Evolutionary conservation across 139 green algal species (phyloP).

Genomic region (Closterium sp.): DNA sequence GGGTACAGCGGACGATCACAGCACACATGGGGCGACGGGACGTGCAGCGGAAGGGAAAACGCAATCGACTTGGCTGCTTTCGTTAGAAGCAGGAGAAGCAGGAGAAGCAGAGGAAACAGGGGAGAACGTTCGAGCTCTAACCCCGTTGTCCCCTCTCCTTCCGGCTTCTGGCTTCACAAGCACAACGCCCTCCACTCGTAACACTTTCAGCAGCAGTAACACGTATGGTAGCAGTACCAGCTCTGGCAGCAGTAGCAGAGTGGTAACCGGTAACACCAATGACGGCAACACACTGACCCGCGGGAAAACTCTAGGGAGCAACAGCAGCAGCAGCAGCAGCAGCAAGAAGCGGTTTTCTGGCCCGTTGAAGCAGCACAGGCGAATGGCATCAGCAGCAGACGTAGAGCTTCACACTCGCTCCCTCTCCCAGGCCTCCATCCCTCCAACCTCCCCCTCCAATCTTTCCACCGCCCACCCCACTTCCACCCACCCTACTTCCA

Average conservation of each 20-base stretch:
- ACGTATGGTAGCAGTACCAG: background rate
- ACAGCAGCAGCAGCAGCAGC: too few species aligned
- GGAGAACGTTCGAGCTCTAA: background rate
- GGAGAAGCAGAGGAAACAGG: background rate
- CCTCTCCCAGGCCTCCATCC: background rate
- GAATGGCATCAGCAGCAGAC: background rate
- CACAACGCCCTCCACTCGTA: too few species aligned
- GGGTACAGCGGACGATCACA: background rate
- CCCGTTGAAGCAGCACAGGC: background rate
- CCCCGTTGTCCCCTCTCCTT: background rate
- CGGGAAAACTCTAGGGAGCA: background rate
- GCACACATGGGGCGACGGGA: too few species aligned
- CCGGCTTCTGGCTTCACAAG: too few species aligned
- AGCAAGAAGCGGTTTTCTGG: background rate
- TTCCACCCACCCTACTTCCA: background rate
- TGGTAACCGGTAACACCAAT: background rate
- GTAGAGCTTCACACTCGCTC: background rate
- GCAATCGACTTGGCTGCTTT: too few species aligned
- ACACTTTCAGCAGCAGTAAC: background rate
- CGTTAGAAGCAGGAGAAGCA: background rate
- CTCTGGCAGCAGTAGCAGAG: background rate
- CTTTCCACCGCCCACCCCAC: background rate
- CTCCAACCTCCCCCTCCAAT: too few species aligned
- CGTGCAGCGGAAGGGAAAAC: too few species aligned
- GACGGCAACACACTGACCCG: background rate